A percentile compares a stretch with the other conserved stretches of the same genome.
Conservation (phyloP, 169 alveolate genomes). For the Theileria parva region DNA sequence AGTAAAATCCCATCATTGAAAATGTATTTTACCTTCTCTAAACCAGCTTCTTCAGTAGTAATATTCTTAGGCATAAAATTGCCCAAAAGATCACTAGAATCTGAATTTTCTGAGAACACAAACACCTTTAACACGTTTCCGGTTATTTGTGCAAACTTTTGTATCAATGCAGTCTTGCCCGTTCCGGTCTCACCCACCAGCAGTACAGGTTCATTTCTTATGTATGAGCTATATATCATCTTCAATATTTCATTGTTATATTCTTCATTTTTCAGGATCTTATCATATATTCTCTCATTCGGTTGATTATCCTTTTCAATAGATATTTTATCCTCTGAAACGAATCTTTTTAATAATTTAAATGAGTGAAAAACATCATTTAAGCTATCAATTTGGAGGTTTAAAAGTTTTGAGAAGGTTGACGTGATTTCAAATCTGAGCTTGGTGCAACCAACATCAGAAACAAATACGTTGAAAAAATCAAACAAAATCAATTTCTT, state of each 20-base stretch:
- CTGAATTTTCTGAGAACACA: conserved; percentile 91
- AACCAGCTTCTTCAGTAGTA: background rate
- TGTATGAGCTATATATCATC: conserved; percentile 78
- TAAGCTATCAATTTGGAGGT: background rate
- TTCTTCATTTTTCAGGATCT: conserved; percentile 15
- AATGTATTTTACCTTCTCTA: conserved; percentile 71
- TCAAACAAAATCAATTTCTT: background rate
- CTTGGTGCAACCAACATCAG: background rate
- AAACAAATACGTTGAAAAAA: conserved; percentile 1
- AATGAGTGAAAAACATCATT: background rate
- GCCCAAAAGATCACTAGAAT: conserved; percentile 89
- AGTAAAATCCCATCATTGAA: conserved; percentile 96
- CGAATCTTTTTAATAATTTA: background rate
- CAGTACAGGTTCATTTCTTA: conserved; percentile 91
- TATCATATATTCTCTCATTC: background rate
- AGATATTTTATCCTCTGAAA: background rate
- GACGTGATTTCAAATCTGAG: background rate
- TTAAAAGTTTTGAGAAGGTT: background rate
- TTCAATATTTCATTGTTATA: conserved; percentile 77
- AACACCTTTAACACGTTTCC: conserved; percentile 88
- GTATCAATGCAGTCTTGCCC: conserved; percentile 96
- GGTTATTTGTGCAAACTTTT: conserved; percentile 85
- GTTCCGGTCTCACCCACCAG: conserved; percentile 99
- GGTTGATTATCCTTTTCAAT: background rate
- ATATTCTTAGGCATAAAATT: conserved; percentile 5